phyloP scores from a whole-genome alignment of 352 stramenopile species.

The Globisporangium takayamanum region DNA sequence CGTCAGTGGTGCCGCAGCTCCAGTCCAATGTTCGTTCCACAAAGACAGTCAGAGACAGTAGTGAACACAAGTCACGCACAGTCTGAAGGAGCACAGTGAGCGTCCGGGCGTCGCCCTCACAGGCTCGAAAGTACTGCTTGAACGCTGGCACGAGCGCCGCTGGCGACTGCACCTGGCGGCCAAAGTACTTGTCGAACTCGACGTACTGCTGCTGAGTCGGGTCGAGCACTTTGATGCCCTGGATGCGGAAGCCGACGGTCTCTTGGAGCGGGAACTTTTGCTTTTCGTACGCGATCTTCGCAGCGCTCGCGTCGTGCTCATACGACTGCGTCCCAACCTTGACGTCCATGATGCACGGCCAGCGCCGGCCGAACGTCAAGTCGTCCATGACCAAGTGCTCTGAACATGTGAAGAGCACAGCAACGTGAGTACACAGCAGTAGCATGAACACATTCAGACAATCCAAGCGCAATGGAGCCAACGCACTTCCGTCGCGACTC shows the following conservation, averaged over 20 bases:
- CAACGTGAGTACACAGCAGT: background rate
- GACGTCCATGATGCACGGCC: constrained; percentile 94
- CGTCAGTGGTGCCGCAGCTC: too few species aligned
- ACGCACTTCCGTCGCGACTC: constrained; percentile 7
- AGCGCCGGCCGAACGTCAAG: constrained; percentile 68
- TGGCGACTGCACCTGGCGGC: constrained; percentile 44
- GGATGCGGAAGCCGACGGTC: constrained; percentile 90
- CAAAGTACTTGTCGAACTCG: constrained; percentile 86
- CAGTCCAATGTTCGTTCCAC: too few species aligned
- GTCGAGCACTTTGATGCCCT: constrained; percentile 90
- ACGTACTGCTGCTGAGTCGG: constrained; percentile 44
- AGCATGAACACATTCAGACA: background rate
- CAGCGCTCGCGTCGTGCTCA: constrained; percentile 78
- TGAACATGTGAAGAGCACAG: constrained; percentile 9
- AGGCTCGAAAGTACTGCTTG: constrained; percentile 64
- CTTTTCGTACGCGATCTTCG: constrained; percentile 88
- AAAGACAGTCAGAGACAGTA: too few species aligned
- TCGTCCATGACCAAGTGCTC: constrained; percentile 89
- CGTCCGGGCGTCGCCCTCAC: constrained; percentile 16
- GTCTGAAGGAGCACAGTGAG: constrained; percentile 30
- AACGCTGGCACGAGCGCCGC: constrained; percentile 68
- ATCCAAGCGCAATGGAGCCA: background rate
- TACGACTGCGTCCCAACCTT: constrained; percentile 96
- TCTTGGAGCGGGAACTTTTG: constrained; percentile 92
- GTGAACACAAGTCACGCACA: constrained; percentile 17